phyloP scores from a whole-genome alignment of 768 basidiomycete genomes.

The Kwoniella sp. region DNA sequence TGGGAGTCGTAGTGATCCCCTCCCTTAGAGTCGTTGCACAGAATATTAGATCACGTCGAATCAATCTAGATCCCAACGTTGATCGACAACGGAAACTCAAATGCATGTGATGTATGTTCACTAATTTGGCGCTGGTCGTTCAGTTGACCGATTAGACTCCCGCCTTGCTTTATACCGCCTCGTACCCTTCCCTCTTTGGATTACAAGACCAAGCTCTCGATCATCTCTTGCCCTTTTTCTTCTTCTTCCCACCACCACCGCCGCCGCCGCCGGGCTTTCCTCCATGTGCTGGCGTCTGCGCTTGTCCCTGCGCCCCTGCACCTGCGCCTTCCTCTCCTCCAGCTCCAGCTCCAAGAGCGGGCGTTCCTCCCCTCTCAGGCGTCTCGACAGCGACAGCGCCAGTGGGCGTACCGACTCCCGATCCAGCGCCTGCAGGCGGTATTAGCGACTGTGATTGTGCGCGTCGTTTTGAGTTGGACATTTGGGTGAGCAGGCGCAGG shows the following conservation, averaged over 20 bases:
- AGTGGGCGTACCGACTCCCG: slow-evolving; percentile 11
- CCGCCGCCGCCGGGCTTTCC: slow-evolving; percentile 18
- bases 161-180: too few relatives aligned
- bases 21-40: too few relatives aligned
- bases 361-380: slow-evolving; percentile 36
- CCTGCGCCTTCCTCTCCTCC: slow-evolving; percentile 9
- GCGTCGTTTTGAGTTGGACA: slow-evolving; percentile 39
- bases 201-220: too few relatives aligned
- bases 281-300: background rate
- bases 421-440: slow-evolving; percentile 1
- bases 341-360: slow-evolving; percentile 19
- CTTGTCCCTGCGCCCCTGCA: slow-evolving; percentile 13
- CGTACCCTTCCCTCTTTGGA: background rate
- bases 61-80: too few relatives aligned
- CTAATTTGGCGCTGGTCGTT: too few relatives aligned
- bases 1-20: too few relatives aligned
- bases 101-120: too few relatives aligned
- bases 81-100: too few relatives aligned
- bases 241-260: slow-evolving; percentile 52
- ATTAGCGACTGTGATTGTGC: background rate
- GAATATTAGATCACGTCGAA: too few relatives aligned
- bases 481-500: slow-evolving; percentile 63
- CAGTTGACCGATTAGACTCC: too few relatives aligned
- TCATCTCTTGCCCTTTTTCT: slow-evolving; percentile 56
- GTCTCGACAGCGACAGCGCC: slow-evolving; percentile 30